Conservation (phyloP, 75 land plant species). For the Picea sitchensis region DNA sequence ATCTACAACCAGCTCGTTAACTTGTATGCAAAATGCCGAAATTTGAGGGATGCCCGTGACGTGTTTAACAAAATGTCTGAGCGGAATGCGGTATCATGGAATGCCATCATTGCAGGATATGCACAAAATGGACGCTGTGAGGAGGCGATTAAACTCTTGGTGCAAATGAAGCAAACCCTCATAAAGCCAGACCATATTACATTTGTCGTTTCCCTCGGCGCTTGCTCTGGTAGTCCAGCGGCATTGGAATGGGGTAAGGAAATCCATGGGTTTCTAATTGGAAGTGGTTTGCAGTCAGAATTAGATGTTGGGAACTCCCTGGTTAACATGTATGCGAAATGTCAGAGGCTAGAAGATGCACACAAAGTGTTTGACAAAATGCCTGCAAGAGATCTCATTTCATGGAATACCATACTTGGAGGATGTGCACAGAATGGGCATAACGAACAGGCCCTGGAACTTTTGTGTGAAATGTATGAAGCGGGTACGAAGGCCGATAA, state of each 20-base stretch:
- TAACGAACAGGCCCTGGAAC: conserved; percentile 9
- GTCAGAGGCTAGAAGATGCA: conserved; percentile 17
- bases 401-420: conserved; percentile 21
- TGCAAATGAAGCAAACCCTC: conserved; percentile 35
- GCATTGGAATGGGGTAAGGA: conserved; percentile 36
- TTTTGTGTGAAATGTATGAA: conserved; percentile 10
- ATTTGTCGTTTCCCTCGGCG: conserved; percentile 40
- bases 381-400: conserved; percentile 10
- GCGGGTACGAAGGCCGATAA: conserved; percentile 44
- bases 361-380: conserved; percentile 15
- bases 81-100: conserved; percentile 64
- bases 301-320: conserved; percentile 15
- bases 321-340: conserved; percentile 25
- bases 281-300: conserved; percentile 28
- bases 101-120: conserved; percentile 56
- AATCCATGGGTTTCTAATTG: conserved; percentile 36
- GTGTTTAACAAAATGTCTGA: conserved; percentile 48
- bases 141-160: conserved; percentile 35
- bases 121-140: conserved; percentile 28
- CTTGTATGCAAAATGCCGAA: conserved; percentile 40
- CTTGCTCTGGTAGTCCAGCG: conserved; percentile 16
- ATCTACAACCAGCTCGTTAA: conserved; percentile 54
- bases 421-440: conserved; percentile 16
- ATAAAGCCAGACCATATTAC: conserved; percentile 36
- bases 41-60: conserved; percentile 27